Evolutionary conservation across 139 green algal genomes (phyloP).

Genomic region (Tetradesmus lagerheimii): DNA sequence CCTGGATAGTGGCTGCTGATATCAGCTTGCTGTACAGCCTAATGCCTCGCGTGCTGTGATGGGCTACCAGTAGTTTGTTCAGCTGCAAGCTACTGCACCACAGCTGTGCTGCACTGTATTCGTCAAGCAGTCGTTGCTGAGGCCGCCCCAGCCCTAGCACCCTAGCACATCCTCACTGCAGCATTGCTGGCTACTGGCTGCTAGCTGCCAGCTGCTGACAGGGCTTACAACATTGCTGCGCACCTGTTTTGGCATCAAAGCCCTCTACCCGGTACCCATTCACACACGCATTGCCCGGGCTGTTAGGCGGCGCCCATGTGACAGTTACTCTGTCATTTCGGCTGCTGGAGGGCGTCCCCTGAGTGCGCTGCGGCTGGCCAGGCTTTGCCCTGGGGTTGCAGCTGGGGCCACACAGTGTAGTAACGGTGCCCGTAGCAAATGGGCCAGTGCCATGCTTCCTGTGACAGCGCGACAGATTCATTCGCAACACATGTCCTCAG

Average conservation of each 20-base stretch:
- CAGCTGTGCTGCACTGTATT: too few relatives aligned
- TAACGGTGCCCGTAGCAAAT: not conserved
- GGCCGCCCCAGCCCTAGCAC: too few relatives aligned
- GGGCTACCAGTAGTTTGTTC: too few relatives aligned
- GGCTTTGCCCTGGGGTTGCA: constrained; percentile 2
- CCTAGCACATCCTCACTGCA: too few relatives aligned
- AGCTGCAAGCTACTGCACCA: too few relatives aligned
- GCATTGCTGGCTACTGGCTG: too few relatives aligned
- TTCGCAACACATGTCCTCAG: too few relatives aligned
- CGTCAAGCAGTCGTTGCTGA: too few relatives aligned
- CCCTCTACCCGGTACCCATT: constrained; percentile 2
- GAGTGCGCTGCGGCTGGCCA: not conserved
- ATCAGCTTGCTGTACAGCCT: too few relatives aligned
- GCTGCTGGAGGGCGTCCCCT: not conserved
- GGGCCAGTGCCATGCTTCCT: not conserved
- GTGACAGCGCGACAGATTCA: not conserved
- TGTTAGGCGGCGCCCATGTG: not conserved
- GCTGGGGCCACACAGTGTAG: constrained; percentile 1
- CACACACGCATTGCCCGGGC: not conserved
- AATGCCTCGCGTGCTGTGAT: too few relatives aligned
- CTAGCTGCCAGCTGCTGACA: too few relatives aligned
- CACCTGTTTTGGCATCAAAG: constrained; percentile 5
- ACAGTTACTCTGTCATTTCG: constrained; percentile 19
- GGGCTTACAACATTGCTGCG: not conserved
- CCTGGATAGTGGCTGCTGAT: too few relatives aligned